These are phyloP conservation scores for Chytriomyces confervae DNA, from an alignment of 192 early-diverging fungal species.

Conservation along the genomic window DNA sequence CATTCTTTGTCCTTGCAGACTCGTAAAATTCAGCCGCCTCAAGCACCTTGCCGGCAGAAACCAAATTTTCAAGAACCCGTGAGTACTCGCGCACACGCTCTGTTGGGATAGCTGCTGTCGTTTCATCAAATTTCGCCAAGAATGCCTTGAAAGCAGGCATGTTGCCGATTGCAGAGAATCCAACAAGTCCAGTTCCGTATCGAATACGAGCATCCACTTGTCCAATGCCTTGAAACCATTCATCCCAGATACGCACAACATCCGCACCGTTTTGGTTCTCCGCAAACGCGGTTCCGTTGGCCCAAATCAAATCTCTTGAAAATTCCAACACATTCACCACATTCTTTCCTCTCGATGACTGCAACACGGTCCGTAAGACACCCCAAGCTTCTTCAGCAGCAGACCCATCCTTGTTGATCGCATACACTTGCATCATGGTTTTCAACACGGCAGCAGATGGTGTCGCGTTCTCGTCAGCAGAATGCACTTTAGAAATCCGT, in stretches of 20 bases:
- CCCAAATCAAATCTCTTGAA: neutral
- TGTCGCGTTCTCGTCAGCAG: neutral
- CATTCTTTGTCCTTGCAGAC: neutral
- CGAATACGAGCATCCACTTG: neutral
- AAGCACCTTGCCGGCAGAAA: neutral
- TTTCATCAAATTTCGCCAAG: constrained; percentile 7
- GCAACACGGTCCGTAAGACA: neutral
- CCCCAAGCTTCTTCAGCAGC: constrained; percentile 14
- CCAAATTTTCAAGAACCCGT: neutral
- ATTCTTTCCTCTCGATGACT: neutral
- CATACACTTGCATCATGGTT: constrained; percentile 24
- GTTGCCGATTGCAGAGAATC: neutral
- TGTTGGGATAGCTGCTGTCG: neutral
- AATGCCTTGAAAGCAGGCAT: neutral
- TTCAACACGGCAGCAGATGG: neutral
- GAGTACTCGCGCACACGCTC: constrained; percentile 2
- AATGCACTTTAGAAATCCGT: neutral
- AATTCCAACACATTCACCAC: neutral
- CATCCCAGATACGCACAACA: constrained; percentile 2
- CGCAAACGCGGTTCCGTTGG: neutral
- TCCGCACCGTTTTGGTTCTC: neutral
- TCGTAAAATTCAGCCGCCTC: constrained; percentile 29
- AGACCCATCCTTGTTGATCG: neutral
- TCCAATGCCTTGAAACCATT: constrained; percentile 24
- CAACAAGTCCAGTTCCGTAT: constrained; percentile 10